Evolutionary conservation across 23 red algal genomes (phyloP).

Genomic region (Gracilaria caudata): DNA sequence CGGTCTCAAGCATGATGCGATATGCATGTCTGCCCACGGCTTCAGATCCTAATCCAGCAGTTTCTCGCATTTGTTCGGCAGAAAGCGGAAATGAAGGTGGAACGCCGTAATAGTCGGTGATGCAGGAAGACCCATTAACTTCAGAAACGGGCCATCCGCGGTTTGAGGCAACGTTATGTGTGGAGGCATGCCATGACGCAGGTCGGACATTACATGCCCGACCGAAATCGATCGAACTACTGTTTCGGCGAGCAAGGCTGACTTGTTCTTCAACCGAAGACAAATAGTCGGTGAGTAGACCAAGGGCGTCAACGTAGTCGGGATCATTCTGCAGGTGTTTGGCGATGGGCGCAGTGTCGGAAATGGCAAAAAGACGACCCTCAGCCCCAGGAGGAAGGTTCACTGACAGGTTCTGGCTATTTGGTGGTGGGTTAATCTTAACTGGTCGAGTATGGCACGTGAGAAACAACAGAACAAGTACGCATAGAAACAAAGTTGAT

Average conservation of each 20-base stretch:
- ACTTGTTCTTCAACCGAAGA: neutral
- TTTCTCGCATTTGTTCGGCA: neutral
- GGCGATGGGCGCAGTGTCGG: neutral
- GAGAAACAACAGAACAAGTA: neutral
- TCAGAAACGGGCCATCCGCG: constrained; percentile 21
- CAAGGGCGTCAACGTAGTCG: neutral
- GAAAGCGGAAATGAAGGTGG: neutral
- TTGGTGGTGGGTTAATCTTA: neutral
- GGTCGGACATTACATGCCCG: neutral
- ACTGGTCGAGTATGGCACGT: neutral
- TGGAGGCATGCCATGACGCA: neutral
- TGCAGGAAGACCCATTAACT: neutral
- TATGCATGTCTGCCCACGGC: neutral
- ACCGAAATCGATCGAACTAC: neutral
- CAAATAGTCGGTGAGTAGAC: neutral
- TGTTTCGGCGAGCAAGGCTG: neutral
- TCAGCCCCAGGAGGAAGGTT: constrained; percentile 10
- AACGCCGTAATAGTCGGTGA: constrained; percentile 25
- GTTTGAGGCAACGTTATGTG: neutral
- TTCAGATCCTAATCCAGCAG: neutral
- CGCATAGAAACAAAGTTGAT: neutral
- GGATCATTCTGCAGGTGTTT: neutral
- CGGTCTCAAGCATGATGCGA: neutral
- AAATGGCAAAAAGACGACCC: constrained; percentile 15
- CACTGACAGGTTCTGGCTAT: constrained; percentile 5